phyloP scores from a whole-genome alignment of 2,329 filamentous ascomycete species.

The Periconia sp. region DNA sequence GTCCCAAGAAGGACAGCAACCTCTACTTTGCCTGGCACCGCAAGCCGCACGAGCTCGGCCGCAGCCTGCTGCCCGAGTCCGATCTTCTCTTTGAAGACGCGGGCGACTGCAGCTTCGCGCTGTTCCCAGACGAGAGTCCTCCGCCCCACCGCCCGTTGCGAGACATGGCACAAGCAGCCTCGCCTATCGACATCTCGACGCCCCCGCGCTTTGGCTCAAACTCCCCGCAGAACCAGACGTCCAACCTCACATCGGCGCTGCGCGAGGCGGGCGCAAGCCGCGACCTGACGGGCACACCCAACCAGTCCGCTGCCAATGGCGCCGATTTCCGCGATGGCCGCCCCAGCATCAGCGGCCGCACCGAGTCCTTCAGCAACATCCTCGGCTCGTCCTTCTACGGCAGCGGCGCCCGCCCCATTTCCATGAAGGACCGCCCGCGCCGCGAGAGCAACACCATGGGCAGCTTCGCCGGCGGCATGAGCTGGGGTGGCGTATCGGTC shows the following conservation, averaged over 20 bases:
- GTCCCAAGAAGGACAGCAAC: slow-evolving; percentile 51
- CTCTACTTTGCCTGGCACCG: slow-evolving; percentile 54
- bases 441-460: slow-evolving; percentile 66
- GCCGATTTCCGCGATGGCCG: slow-evolving; percentile 39
- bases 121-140: slow-evolving; percentile 45
- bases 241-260: slow-evolving; percentile 67
- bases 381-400: slow-evolving; percentile 59
- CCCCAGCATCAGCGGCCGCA: slow-evolving; percentile 50
- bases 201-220: slow-evolving; percentile 61
- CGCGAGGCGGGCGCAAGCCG: slow-evolving; percentile 53
- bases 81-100: slow-evolving; percentile 50
- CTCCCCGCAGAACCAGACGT: slow-evolving; percentile 67
- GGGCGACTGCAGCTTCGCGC: slow-evolving; percentile 49
- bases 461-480: slow-evolving; percentile 79
- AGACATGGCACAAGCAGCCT: slow-evolving; percentile 60
- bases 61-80: slow-evolving; percentile 33
- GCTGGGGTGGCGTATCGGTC: slow-evolving; percentile 95
- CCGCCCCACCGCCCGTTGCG: slow-evolving; percentile 23
- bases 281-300: slow-evolving; percentile 43
- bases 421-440: slow-evolving; percentile 62
- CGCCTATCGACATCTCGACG: slow-evolving; percentile 66
- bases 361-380: slow-evolving; percentile 61
- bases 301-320: slow-evolving; percentile 46
- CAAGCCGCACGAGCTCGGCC: slow-evolving; percentile 44
- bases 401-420: slow-evolving; percentile 65